phyloP scores from a whole-genome alignment of 2,329 filamentous ascomycete genomes.

The Septoria linicola region DNA sequence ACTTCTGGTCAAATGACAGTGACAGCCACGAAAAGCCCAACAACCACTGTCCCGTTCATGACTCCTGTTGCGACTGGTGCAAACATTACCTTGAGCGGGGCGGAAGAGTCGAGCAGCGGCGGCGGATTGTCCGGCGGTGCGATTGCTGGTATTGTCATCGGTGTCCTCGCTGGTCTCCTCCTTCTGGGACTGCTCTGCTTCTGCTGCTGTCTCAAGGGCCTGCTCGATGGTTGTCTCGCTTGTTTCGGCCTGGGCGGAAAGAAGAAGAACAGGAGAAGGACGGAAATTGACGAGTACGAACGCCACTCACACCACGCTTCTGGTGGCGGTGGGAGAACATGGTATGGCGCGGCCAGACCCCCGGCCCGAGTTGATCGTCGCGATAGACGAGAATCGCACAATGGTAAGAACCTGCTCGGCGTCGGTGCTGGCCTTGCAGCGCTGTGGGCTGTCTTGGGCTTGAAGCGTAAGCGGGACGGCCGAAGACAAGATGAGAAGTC shows the following conservation, averaged over 20 bases:
- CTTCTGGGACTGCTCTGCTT: conserved; percentile 70
- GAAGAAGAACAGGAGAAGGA: conserved; percentile 46
- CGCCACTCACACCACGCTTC: conserved; percentile 60
- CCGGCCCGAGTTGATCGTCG: conserved; percentile 38
- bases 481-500: conserved; percentile 44
- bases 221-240: conserved; percentile 57
- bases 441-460: conserved; percentile 45
- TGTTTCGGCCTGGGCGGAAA: conserved; percentile 60
- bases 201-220: conserved; percentile 63
- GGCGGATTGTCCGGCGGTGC: conserved; percentile 64
- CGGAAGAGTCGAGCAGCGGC: conserved; percentile 27
- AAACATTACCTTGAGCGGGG: conserved; percentile 42
- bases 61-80: conserved; percentile 56
- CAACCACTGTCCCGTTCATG: conserved; percentile 50
- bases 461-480: conserved; percentile 46
- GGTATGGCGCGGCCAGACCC: conserved; percentile 46
- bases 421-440: conserved; percentile 46
- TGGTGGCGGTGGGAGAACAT: conserved; percentile 46
- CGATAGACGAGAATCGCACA: conserved; percentile 38
- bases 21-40: conserved; percentile 47
- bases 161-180: conserved; percentile 64
- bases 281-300: conserved; percentile 61
- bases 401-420: conserved; percentile 37
- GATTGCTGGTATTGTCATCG: conserved; percentile 79
- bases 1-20: conserved; percentile 57